Evolutionary conservation across 192 early-diverging fungal genomes (phyloP).

Genomic region (Rhizophagus prolifer): DNA sequence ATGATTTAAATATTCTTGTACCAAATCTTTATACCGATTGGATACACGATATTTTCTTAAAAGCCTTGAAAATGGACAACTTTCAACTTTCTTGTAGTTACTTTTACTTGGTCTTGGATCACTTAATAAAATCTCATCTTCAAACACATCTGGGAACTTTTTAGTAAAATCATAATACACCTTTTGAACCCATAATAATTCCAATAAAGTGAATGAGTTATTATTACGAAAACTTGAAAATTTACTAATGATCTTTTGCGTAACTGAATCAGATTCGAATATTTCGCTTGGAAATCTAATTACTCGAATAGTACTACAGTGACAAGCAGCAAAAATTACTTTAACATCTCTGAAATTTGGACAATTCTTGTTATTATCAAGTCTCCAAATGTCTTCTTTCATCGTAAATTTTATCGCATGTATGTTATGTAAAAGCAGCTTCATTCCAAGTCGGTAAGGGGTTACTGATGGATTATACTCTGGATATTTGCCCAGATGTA

Average conservation of each 20-base stretch:
- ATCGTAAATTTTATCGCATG: not conserved
- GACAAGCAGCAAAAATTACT: slow-evolving; percentile 4
- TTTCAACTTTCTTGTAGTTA: not conserved
- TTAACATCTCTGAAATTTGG: not conserved
- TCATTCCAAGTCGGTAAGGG: slow-evolving; percentile 1
- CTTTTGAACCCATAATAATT: slow-evolving; percentile 14
- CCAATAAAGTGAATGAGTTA: not conserved
- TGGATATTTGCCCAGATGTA: not conserved
- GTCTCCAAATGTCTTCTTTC: not conserved
- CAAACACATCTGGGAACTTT: not conserved
- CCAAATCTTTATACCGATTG: not conserved
- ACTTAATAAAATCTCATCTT: not conserved
- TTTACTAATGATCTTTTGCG: not conserved
- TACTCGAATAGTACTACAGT: not conserved
- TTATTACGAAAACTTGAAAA: not conserved
- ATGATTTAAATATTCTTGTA: not conserved
- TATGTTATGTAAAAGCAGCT: slow-evolving; percentile 2
- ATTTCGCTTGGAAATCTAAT: not conserved
- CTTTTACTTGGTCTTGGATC: not conserved
- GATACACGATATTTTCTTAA: not conserved
- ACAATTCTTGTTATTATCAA: not conserved
- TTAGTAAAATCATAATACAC: not conserved
- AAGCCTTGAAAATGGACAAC: not conserved
- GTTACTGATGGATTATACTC: not conserved
- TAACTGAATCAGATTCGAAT: not conserved